These are phyloP conservation scores for Luvunga scandens DNA, from an alignment of 345 rosid species.

Conservation along the genomic window DNA sequence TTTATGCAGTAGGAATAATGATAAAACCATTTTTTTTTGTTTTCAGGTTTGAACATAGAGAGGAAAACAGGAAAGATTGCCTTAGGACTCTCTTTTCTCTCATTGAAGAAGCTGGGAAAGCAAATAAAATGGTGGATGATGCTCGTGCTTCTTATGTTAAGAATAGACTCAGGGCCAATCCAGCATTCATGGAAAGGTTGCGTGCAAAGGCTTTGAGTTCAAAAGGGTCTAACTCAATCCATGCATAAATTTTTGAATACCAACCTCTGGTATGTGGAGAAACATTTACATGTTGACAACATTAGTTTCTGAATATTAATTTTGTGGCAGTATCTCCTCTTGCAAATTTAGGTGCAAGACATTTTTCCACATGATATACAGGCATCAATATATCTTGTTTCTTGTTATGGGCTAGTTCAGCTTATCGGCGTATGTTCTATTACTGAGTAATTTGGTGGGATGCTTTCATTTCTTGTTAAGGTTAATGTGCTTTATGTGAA, in stretches of 20 bases:
- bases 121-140: slow-evolving; percentile 68
- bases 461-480: background rate
- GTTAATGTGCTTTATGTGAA: background rate
- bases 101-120: slow-evolving; percentile 87
- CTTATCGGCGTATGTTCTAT: too few relatives aligned
- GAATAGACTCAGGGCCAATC: slow-evolving; percentile 72
- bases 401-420: background rate
- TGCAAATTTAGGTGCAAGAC: background rate
- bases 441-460: background rate
- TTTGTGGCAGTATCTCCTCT: slow-evolving; percentile 2
- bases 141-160: slow-evolving; percentile 71
- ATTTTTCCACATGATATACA: background rate
- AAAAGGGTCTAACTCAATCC: slow-evolving; percentile 36
- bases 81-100: slow-evolving; percentile 72
- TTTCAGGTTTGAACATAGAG: slow-evolving; percentile 87
- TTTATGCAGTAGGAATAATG: background rate
- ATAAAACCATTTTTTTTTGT: background rate
- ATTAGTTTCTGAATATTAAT: background rate
- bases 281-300: slow-evolving; percentile 1
- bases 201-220: slow-evolving; percentile 52
- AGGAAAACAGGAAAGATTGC: slow-evolving; percentile 96
- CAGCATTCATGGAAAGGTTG: slow-evolving; percentile 85
- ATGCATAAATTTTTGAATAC: slow-evolving; percentile 24
- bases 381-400: background rate
- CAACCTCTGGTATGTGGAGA: background rate